Conservation (phyloP, 345 rosid species). For the Moricandia moricandioides region DNA sequence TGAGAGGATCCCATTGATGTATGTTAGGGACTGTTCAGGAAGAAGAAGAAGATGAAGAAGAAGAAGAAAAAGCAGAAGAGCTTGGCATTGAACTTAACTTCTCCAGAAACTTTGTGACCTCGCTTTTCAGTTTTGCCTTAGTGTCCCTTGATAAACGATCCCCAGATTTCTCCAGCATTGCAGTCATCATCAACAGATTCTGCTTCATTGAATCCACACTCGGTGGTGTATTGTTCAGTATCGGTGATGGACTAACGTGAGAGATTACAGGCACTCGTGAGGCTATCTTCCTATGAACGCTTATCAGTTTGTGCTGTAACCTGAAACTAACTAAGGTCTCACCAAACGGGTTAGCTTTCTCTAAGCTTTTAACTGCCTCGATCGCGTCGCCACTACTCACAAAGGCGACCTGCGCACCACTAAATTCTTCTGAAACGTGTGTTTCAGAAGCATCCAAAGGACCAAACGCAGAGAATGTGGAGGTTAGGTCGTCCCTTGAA, state of each 20-base stretch:
- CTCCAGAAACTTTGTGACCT: conserved; percentile 64
- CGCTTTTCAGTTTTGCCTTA: conserved; percentile 65
- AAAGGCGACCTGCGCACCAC: conserved; percentile 59
- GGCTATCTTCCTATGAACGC: conserved; percentile 25
- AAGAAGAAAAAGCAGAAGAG: conserved; percentile 14
- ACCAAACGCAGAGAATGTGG: conserved; percentile 63
- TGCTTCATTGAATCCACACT: conserved; percentile 62
- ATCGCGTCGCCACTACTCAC: conserved; percentile 48
- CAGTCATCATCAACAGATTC: conserved; percentile 87
- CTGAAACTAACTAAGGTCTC: conserved; percentile 42
- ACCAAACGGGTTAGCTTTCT: conserved; percentile 56
- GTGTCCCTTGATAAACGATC: conserved; percentile 75
- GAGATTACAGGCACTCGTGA: conserved; percentile 34
- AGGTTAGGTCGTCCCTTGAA: conserved; percentile 53
- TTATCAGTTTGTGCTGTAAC: conserved; percentile 41
- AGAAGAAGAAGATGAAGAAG: conserved; percentile 38
- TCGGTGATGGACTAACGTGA: conserved; percentile 32
- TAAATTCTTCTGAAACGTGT: conserved; percentile 44
- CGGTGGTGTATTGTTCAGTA: conserved; percentile 46
- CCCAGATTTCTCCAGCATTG: conserved; percentile 80
- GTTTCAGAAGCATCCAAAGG: conserved; percentile 59
- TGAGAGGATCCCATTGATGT: conserved; percentile 3
- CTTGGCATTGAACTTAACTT: conserved; percentile 73
- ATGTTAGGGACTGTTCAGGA: conserved; percentile 27
- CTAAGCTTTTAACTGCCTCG: conserved; percentile 61